Base-by-base conservation (phyloP, 441 rosid species). In the Melastoma candidum region DNA sequence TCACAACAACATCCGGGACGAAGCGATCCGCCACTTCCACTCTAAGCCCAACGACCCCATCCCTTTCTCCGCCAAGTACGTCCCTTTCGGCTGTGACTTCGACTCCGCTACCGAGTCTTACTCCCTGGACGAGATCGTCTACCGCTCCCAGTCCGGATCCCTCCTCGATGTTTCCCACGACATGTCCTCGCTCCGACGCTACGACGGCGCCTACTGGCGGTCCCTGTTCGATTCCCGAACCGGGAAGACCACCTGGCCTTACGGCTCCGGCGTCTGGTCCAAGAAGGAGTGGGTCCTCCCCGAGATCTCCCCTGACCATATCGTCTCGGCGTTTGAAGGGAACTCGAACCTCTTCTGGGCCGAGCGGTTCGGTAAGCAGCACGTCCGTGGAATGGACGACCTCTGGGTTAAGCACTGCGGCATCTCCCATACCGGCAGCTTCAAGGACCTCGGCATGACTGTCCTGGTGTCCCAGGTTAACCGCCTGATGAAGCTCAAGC, bases 351-450 rank as follows among this genome's bases (percentile, higher is more conserved):
- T 83, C 56, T 80, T 80, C 57, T 80, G 87, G 90, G 86, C 90
- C 0, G 90, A 83, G 78, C 74, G 79, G 13, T 83, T 69, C 43
- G 87, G 90, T 24, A 78, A 80, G 56, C 58, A 68, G 65, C 78
- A 32, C 41, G 41, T 74, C 45, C 43, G 78, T 11, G 82, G 78
- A 8, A 80, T 83, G 90, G 76, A 74, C 48, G 86, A 83, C 68
- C 61, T 83, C 51, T 83, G 90, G 90, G 90, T 83, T 11, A 83
- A 83, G 62, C 90, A 83, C 56, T 83, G 90, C 22, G 90, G 90
- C 45, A 83, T 80, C 53, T 75, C 82, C 62, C 90, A 83, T 54
- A 78, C 90, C 0, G 86, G 86, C 1, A 83, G 90, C 68, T 83
- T 83, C 59, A 83, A 83, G 67, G 90, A 83, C 65, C 68, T 83